A percentile compares a stretch with the other conserved stretches of the same genome.
These are phyloP conservation scores for Annulohypoxylon nitens DNA, from an alignment of 495 filamentous ascomycete species.

Conservation along the genomic window DNA sequence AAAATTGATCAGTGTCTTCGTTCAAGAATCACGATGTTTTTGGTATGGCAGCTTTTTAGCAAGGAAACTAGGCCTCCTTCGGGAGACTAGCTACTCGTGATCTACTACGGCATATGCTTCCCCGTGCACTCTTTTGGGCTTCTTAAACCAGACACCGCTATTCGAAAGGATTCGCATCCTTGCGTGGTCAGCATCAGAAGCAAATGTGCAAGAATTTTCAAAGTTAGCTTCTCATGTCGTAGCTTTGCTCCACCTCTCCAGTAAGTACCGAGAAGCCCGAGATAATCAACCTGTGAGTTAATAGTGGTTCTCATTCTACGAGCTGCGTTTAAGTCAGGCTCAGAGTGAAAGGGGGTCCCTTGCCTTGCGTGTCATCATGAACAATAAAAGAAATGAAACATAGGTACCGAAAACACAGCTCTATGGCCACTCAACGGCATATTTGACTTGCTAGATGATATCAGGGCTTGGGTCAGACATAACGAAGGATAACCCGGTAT, in stretches of 20 bases:
- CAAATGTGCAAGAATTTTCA: background rate
- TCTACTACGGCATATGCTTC: no score
- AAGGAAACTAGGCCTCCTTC: no score
- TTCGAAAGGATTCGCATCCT: background rate
- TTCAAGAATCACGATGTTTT: background rate
- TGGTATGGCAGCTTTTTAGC: background rate
- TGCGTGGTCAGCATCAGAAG: background rate
- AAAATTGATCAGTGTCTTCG: background rate
- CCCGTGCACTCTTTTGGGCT: background rate
- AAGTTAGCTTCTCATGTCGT: background rate
- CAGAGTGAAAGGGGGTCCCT: background rate
- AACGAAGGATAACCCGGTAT: no score
- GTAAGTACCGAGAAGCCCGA: background rate
- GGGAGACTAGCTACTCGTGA: no score
- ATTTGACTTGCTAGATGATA: no score
- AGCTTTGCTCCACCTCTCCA: background rate
- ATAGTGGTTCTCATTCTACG: background rate
- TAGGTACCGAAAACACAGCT: no score
- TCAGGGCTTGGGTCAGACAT: no score
- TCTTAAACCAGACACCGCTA: background rate
- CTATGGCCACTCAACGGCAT: no score
- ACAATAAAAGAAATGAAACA: no score
- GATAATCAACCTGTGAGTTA: background rate
- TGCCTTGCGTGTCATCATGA: no score
- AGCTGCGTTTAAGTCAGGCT: background rate